Evolutionary conservation across 306 rosid species (phyloP).

Genomic region (Corylus americana): DNA sequence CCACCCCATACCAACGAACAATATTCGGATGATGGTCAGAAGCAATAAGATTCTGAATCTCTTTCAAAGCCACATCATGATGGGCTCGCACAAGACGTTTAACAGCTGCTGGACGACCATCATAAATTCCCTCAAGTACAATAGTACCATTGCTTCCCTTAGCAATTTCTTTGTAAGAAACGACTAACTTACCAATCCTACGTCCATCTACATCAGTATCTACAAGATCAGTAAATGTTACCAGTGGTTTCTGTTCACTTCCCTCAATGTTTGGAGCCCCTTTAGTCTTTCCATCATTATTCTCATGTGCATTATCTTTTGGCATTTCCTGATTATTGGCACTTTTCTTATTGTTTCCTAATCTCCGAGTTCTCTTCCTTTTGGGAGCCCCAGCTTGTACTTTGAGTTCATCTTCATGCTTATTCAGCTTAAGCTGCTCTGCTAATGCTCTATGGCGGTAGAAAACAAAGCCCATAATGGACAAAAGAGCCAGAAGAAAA

Average conservation of each 20-base stretch:
- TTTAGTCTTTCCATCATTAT: conserved; percentile 25
- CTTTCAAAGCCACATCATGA: conserved; percentile 66
- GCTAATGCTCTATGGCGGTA: conserved; percentile 18
- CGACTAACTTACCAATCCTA: conserved; percentile 60
- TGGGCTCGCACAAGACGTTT: conserved; percentile 84
- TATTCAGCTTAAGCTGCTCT: conserved; percentile 21
- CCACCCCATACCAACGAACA: conserved; percentile 86
- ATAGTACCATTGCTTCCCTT: conserved; percentile 88
- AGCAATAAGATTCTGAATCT: conserved; percentile 74
- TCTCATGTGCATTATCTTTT: conserved; percentile 26
- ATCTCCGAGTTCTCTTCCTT: conserved; percentile 51
- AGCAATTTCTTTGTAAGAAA: conserved; percentile 71
- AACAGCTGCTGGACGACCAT: conserved; percentile 77
- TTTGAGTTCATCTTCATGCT: conserved; percentile 27
- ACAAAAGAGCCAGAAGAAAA: conserved; percentile 11
- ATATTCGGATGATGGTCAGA: conserved; percentile 80
- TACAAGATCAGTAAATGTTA: conserved; percentile 25
- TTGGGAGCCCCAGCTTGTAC: conserved; percentile 28
- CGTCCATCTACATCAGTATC: conserved; percentile 51
- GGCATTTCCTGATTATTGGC: conserved; percentile 31
- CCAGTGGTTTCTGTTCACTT: background rate
- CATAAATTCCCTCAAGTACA: conserved; percentile 77
- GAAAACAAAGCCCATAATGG: conserved; percentile 15
- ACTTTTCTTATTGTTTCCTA: conserved; percentile 26
- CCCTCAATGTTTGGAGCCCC: conserved; percentile 15